Percentiles rank a stretch among this genome's conserved stretches.
Evolutionary conservation across 2,329 filamentous ascomycete species (phyloP).

Genomic region (Chalara sp.): DNA sequence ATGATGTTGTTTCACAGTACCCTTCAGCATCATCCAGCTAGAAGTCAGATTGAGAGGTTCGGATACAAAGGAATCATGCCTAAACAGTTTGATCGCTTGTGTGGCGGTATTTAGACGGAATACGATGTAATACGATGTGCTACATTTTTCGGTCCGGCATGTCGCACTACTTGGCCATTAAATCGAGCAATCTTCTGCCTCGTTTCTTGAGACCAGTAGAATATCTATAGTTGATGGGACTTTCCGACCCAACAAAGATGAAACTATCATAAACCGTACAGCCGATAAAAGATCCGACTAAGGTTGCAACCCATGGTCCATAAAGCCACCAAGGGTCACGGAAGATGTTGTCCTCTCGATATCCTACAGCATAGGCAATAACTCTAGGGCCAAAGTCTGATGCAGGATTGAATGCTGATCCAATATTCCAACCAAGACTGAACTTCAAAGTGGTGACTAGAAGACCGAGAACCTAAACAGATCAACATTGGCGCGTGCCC

Average conservation of each 20-base stretch:
- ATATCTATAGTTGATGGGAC: slow-evolving; percentile 41
- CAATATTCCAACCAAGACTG: slow-evolving; percentile 40
- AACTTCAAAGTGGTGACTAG: slow-evolving; percentile 30
- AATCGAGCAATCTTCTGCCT: slow-evolving; percentile 38
- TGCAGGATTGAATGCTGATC: slow-evolving; percentile 40
- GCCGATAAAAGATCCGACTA: slow-evolving; percentile 34
- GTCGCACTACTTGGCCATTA: slow-evolving; percentile 19
- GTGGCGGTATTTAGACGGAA: no score
- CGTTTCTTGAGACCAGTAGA: slow-evolving; percentile 28
- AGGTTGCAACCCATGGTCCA: slow-evolving; percentile 33
- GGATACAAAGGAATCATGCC: no score
- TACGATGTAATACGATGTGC: no score
- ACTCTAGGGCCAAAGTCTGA: slow-evolving; percentile 44
- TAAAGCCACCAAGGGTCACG: slow-evolving; percentile 35
- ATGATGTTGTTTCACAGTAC: no score
- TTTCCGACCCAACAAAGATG: slow-evolving; percentile 43
- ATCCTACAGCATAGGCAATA: slow-evolving; percentile 37
- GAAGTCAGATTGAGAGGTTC: no score
- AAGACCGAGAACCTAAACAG: slow-evolving; percentile 29
- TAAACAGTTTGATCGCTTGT: no score
- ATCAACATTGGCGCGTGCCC: slow-evolving; percentile 18
- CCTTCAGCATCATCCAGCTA: no score
- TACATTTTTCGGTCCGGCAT: no score
- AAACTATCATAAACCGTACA: slow-evolving; percentile 44
- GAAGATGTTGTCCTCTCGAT: slow-evolving; percentile 32